Percentiles rank a stretch among this genome's conserved stretches.
phyloP scores from a whole-genome alignment of 768 basidiomycete genomes.

The Lentinula lateritia region DNA sequence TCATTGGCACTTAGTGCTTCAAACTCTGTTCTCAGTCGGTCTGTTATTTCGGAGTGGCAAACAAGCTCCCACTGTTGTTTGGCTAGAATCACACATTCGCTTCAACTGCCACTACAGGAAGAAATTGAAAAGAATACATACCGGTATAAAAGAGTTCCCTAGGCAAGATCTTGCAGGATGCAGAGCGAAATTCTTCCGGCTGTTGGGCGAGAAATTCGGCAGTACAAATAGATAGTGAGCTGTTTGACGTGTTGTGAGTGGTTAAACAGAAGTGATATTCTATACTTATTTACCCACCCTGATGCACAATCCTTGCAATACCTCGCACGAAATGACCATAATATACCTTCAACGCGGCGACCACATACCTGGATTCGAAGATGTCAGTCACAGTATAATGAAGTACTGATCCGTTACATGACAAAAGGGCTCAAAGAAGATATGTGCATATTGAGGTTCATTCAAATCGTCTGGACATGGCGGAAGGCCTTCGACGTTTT shows the following conservation, averaged over 20 bases:
- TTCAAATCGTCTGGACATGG: constrained; percentile 29
- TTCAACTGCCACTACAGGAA: too few relatives aligned
- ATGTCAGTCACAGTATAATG: neutral
- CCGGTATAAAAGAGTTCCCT: neutral
- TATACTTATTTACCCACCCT: too few relatives aligned
- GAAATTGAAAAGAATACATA: neutral
- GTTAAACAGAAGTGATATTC: too few relatives aligned
- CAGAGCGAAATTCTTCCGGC: neutral
- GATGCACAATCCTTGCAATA: constrained; percentile 27
- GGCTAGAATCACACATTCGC: too few relatives aligned
- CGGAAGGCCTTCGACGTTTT: constrained; percentile 34
- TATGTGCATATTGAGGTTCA: constrained; percentile 46
- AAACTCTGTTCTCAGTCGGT: neutral
- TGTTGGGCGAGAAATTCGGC: neutral
- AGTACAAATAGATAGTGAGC: too few relatives aligned
- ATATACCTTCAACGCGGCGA: constrained; percentile 20
- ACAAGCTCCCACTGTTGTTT: too few relatives aligned
- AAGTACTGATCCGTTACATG: constrained; percentile 32
- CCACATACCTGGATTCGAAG: constrained; percentile 21
- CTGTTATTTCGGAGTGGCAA: neutral
- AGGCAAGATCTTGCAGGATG: neutral
- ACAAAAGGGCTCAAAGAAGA: constrained; percentile 47
- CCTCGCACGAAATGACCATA: constrained; percentile 25
- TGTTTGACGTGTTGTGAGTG: too few relatives aligned
- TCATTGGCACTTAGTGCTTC: neutral